Conservation (phyloP, 805 yeast species). For the Monosporozyma servazzii region DNA sequence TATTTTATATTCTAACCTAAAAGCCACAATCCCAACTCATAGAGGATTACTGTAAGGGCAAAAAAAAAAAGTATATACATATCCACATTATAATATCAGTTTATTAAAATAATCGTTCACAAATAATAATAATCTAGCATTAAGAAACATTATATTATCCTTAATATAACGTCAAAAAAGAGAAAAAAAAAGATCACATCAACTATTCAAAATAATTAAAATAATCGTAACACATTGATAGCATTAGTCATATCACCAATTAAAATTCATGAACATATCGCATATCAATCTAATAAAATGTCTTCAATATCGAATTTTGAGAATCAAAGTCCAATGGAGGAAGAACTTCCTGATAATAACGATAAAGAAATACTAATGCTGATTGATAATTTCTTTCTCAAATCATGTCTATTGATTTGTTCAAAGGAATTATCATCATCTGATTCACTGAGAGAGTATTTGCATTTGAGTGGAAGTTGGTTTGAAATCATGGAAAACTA, state of each 20-base stretch:
- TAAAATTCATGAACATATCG: neutral
- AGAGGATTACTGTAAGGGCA: neutral
- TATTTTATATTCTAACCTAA: neutral
- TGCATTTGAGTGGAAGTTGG: slow-evolving; percentile 8
- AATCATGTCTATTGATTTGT: slow-evolving; percentile 49
- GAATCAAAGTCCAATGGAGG: neutral
- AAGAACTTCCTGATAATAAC: neutral
- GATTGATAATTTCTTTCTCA: slow-evolving; percentile 54
- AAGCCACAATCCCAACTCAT: neutral
- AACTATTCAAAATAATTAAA: neutral
- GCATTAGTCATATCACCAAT: neutral
- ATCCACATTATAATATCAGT: neutral
- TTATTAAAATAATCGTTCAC: neutral
- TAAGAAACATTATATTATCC: neutral
- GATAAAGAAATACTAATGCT: slow-evolving; percentile 28
- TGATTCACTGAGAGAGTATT: neutral
- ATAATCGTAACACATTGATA: neutral
- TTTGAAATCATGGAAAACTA: slow-evolving; percentile 2
- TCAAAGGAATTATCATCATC: slow-evolving; percentile 20
- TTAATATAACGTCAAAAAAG: neutral
- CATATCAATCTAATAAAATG: neutral
- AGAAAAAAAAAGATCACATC: neutral
- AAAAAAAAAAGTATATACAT: neutral
- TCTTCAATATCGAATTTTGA: neutral
- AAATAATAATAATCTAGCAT: neutral